Evolutionary conservation across 2,329 filamentous ascomycete genomes (phyloP).

Genomic region (Alternaria metachromatica): DNA sequence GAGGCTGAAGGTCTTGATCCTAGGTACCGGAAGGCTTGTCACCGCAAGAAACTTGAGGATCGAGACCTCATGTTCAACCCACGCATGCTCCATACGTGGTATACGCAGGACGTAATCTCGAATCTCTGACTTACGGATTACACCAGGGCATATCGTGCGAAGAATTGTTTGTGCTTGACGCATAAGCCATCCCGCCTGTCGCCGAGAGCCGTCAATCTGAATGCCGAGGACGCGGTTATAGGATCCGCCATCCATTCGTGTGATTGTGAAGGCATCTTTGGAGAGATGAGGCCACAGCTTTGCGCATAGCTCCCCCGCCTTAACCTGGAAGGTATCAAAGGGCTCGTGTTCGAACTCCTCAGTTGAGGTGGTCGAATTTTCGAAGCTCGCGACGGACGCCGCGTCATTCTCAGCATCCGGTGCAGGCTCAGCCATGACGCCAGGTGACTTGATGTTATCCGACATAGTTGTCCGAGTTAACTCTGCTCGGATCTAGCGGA

Average conservation of each 20-base stretch:
- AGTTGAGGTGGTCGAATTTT: accelerated
- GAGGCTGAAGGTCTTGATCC: not conserved
- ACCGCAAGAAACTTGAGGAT: not conserved
- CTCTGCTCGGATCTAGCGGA: not conserved
- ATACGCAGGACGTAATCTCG: not conserved
- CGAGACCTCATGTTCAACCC: not conserved
- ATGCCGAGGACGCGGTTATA: not conserved
- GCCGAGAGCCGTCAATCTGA: accelerated
- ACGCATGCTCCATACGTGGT: not conserved
- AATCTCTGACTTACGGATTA: not conserved
- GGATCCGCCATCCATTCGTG: not conserved
- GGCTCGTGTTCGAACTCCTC: not conserved
- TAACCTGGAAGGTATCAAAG: not conserved
- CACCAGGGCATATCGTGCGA: not conserved
- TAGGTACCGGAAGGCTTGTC: not conserved
- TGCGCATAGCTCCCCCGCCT: not conserved
- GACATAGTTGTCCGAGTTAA: not conserved
- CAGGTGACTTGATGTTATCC: not conserved
- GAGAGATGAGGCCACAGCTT: not conserved
- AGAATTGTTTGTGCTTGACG: not conserved
- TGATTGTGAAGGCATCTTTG: not conserved
- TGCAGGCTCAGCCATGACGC: not conserved
- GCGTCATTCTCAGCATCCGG: accelerated
- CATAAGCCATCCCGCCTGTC: not conserved
- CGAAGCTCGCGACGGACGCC: not conserved